A percentile compares a stretch with the other conserved stretches of the same genome.
Evolutionary conservation across 176 grass and related monocot genomes (phyloP).

Genomic region (Aechmea fasciata): DNA sequence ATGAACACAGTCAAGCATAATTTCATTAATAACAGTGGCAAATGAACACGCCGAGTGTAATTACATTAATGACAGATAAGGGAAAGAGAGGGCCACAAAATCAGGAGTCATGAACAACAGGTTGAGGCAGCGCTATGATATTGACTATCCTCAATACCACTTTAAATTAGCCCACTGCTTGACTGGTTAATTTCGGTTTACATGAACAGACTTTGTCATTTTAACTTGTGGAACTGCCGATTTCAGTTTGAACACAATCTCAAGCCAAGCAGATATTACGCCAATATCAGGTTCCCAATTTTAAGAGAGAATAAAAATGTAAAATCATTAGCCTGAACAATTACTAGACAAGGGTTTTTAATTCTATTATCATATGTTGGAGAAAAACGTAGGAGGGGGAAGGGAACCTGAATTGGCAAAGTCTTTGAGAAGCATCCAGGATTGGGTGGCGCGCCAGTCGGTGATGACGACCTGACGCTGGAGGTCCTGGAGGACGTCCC

Average conservation of each 20-base stretch:
- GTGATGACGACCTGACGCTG: constrained; percentile 38
- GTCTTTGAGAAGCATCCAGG: constrained; percentile 78
- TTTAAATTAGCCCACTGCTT: no score
- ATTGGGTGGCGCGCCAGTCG: constrained; percentile 38
- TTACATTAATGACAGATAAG: neutral
- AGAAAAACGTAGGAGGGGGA: neutral
- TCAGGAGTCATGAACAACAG: no score
- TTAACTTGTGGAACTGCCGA: no score
- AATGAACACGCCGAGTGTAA: neutral
- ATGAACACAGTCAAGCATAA: neutral
- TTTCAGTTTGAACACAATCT: no score
- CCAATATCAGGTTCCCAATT: no score
- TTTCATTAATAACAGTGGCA: neutral
- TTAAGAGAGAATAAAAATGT: no score
- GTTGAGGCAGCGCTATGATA: no score
- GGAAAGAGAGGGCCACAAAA: neutral
- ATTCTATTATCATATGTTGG: neutral
- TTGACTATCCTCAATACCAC: no score
- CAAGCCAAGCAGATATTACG: no score
- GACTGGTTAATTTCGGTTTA: no score
- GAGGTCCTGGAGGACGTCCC: constrained; percentile 37
- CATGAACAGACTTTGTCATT: no score
- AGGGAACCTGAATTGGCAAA: constrained; percentile 50
- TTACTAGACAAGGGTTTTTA: neutral
- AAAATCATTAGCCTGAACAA: neutral